Evolutionary conservation across 2,329 filamentous ascomycete species (phyloP), one percentile per base, ranked within the genome.

Genomic region (Xylariaceae sp.): DNA sequence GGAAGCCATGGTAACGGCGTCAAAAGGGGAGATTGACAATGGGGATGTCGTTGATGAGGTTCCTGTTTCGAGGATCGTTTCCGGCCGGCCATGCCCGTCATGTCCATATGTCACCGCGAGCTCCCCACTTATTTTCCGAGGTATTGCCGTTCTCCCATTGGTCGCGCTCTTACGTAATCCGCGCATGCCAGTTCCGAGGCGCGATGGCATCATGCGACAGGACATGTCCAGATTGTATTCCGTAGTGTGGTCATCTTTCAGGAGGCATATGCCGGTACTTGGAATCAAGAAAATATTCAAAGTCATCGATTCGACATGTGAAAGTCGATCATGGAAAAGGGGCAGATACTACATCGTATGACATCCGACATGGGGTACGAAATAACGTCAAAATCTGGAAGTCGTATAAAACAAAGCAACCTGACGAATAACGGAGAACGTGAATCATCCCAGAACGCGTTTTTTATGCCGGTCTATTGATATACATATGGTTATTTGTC

Each of bases 1-100:
- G 67, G 82, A 82, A 68, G 82, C 83, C 85, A 87, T 87, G 63
- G 68, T 79, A 74, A 70, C 73, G 70, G 55, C 70, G 62, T 68
- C 53, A 56, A 58, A 61, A 58, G 56, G 58, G 63, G 59, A 57
- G 56, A 57, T 62, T 66, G 23, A 30, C 23, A 30, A 64, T 58
- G 65, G 61, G 55, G 53, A 56, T 53, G 53, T 57, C 52, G 58
- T 50, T 61, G 62, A 62, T 61, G 50, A 50, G 42, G 53, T 58
- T 61, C 61, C 53, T 55, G 15, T 49, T 15, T 13, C 55, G 51
- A 50, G 34, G 51, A 54, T 30, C 7, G 48, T 45, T 15, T 45
- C 52, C 15, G 53, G 37, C 11, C 37, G 11, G 23, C 4, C 23
- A 42, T 42, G 37, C 37, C 37, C 45, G 44, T 30, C 48, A 51